Percentiles rank a stretch among this genome's conserved stretches.
Conservation (phyloP, 1,284 basidiomycete genomes). For the Vanrija sp. region DNA sequence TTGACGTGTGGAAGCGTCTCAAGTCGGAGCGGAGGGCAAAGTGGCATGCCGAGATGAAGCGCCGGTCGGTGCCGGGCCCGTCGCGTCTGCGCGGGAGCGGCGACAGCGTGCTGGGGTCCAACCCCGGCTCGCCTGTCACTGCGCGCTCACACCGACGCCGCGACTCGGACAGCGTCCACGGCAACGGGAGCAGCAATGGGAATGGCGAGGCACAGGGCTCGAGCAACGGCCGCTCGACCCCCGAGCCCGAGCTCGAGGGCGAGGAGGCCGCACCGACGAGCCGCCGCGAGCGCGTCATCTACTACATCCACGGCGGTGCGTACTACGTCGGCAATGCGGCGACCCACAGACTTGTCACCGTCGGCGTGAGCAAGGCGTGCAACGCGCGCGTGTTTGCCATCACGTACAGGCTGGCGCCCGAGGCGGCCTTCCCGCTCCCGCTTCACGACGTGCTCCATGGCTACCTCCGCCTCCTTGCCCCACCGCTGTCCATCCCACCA, state of each 20-base stretch:
- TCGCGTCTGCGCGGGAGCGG: slow-evolving; percentile 8
- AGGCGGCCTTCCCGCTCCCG: slow-evolving; percentile 88
- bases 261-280: slow-evolving; percentile 5
- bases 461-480: slow-evolving; percentile 81
- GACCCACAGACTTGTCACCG: slow-evolving; percentile 87
- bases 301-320: slow-evolving; percentile 93
- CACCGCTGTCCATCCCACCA: slow-evolving; percentile 77
- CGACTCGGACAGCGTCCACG: background rate
- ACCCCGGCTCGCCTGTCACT: background rate
- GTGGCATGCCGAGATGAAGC: slow-evolving; percentile 17
- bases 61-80: slow-evolving; percentile 3
- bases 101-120: background rate
- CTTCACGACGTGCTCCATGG: slow-evolving; percentile 84
- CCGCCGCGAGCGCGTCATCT: slow-evolving; percentile 72
- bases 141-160: background rate
- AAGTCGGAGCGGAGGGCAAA: slow-evolving; percentile 72
- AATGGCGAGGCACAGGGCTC: slow-evolving; percentile 12
- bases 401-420: slow-evolving; percentile 93
- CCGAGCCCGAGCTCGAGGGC: slow-evolving; percentile 22
- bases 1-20: slow-evolving; percentile 79
- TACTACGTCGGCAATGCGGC: slow-evolving; percentile 92
- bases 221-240: slow-evolving; percentile 9
- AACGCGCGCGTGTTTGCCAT: slow-evolving; percentile 95
- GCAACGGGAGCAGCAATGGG: background rate
- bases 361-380: slow-evolving; percentile 83